Conservation (phyloP, 2,329 filamentous ascomycete genomes). For the Calonectria multiphialidica region DNA sequence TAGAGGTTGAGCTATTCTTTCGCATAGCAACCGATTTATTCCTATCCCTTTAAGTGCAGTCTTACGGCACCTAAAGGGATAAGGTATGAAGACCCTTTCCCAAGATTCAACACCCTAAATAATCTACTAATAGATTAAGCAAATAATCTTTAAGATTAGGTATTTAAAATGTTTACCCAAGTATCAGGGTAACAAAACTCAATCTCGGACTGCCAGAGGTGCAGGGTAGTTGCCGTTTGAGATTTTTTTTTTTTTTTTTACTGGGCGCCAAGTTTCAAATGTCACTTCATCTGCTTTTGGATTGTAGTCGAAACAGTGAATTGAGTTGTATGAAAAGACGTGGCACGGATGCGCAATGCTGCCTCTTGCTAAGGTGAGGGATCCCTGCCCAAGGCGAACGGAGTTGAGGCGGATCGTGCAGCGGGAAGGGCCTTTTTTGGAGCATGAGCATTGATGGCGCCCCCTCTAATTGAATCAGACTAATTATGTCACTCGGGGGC, state of each 20-base stretch:
- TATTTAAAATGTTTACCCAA: no score
- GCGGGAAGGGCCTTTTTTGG: neutral
- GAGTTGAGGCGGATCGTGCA: neutral
- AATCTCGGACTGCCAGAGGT: neutral
- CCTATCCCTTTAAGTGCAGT: no score
- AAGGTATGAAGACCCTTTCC: no score
- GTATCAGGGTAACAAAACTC: neutral
- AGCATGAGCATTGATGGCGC: constrained; percentile 6
- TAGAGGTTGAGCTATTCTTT: no score
- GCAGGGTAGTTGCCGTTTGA: neutral
- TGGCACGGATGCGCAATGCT: neutral
- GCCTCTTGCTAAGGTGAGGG: neutral
- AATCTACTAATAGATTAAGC: no score
- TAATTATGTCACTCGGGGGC: neutral
- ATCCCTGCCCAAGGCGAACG: neutral
- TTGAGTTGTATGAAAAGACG: neutral
- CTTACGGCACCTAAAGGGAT: no score
- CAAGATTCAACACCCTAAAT: no score
- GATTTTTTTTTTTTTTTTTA: no score
- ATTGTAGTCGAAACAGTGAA: neutral
- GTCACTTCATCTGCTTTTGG: neutral
- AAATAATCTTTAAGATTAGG: no score
- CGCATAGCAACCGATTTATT: no score
- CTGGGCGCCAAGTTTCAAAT: neutral
- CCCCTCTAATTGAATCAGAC: constrained; percentile 7